These are phyloP conservation scores for Talaromyces wortmannii DNA, from an alignment of 495 filamentous ascomycete genomes.

Conservation along the genomic window DNA sequence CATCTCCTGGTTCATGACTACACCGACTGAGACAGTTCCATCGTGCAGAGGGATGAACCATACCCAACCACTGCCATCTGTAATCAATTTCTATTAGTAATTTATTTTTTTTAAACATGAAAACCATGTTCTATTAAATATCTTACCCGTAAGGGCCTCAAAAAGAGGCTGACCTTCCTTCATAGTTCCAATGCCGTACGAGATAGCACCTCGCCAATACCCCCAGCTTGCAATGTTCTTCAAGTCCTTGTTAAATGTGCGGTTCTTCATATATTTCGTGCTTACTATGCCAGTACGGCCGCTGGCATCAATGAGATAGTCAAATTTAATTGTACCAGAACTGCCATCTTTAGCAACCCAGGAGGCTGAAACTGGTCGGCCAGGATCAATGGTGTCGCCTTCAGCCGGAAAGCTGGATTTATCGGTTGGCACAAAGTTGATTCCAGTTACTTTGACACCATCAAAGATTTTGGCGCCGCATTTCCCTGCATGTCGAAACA, in stretches of 20 bases:
- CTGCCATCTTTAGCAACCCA: conserved; percentile 24
- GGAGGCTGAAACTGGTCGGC: conserved; percentile 29
- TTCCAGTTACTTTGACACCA: conserved; percentile 27
- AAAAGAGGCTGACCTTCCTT: conserved; percentile 28
- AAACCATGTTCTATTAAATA: neutral
- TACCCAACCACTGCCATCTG: conserved; percentile 34
- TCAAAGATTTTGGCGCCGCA: conserved; percentile 40
- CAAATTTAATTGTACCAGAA: conserved; percentile 24
- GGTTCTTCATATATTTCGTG: conserved; percentile 40
- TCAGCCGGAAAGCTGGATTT: neutral
- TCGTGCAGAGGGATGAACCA: conserved; percentile 41
- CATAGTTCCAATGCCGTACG: conserved; percentile 19
- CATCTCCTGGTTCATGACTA: conserved; percentile 28
- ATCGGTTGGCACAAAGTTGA: conserved; percentile 22
- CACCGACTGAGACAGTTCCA: conserved; percentile 32
- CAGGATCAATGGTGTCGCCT: conserved; percentile 10
- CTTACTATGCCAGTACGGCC: conserved; percentile 28
- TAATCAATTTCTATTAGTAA: no score
- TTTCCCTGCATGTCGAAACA: conserved; percentile 37
- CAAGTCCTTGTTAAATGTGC: conserved; percentile 26
- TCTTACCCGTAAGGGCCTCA: conserved; percentile 26
- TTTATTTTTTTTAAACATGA: neutral
- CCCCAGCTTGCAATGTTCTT: conserved; percentile 40
- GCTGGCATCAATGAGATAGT: conserved; percentile 40
- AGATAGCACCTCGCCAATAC: conserved; percentile 27